These are phyloP conservation scores for Ramaria sp. DNA, from an alignment of 768 basidiomycete genomes.

Conservation along the genomic window DNA sequence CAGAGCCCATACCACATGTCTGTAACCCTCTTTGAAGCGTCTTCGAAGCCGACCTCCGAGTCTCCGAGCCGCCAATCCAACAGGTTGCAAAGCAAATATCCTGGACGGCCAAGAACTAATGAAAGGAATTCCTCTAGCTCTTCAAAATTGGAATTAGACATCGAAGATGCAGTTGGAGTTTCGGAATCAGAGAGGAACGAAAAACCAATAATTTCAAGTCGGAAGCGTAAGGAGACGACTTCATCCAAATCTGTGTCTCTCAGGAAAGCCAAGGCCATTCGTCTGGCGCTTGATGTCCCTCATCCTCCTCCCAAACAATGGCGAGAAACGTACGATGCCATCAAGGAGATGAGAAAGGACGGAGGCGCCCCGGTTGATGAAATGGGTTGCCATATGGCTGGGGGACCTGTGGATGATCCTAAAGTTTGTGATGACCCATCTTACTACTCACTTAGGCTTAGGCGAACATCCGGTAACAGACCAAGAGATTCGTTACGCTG, in stretches of 20 bases:
- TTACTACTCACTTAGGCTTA: conserved; percentile 2
- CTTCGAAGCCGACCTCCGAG: conserved; percentile 12
- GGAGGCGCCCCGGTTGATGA: conserved; percentile 84
- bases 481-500: conserved; percentile 71
- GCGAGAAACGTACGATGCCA: conserved; percentile 58
- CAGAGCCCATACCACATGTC: conserved; percentile 34
- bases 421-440: conserved; percentile 34
- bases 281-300: conserved; percentile 41
- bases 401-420: conserved; percentile 50
- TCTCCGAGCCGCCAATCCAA: conserved; percentile 13
- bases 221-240: conserved; percentile 14
- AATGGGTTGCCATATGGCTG: conserved; percentile 77
- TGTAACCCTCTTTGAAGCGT: conserved; percentile 12
- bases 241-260: conserved; percentile 26
- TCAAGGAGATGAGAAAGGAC: conserved; percentile 64
- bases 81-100: conserved; percentile 17
- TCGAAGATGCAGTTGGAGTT: neutral
- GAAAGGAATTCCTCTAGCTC: conserved; percentile 11
- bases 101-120: conserved; percentile 23
- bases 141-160: conserved; percentile 1
- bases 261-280: conserved; percentile 47
- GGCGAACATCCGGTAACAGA: conserved; percentile 33
- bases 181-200: neutral
- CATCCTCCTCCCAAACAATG: conserved; percentile 61
- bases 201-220: neutral